Percentiles rank a stretch among this genome's conserved stretches.
phyloP scores from a whole-genome alignment of 371 early-diverging fungal species.

The Apophysomyces sp. region DNA sequence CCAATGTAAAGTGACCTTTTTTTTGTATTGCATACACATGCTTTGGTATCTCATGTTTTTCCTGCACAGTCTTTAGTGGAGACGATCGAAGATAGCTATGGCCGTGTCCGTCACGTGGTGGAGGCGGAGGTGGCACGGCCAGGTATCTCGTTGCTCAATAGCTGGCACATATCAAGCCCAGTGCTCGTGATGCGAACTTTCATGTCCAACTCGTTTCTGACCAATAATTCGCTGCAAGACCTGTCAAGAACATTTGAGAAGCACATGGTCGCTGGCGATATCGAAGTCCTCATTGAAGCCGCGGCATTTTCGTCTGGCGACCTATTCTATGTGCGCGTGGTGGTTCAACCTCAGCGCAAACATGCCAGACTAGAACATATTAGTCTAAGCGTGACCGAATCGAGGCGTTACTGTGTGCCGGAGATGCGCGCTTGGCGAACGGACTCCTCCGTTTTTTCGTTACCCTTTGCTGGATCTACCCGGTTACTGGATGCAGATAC shows the following conservation, averaged over 20 bases:
- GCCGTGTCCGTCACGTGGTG: constrained; percentile 36
- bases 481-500: constrained; percentile 24
- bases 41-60: constrained; percentile 2
- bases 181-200: constrained; percentile 37
- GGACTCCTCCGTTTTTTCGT: constrained; percentile 17
- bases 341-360: constrained; percentile 39
- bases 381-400: constrained; percentile 30
- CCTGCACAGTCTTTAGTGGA: constrained; percentile 34
- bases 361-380: constrained; percentile 33
- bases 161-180: constrained; percentile 27
- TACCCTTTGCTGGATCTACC: constrained; percentile 31
- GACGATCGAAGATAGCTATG: constrained; percentile 43
- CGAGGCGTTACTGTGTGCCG: constrained; percentile 27
- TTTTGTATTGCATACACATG: not conserved
- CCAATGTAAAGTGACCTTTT: constrained; percentile 28
- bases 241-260: constrained; percentile 42
- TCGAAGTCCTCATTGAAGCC: constrained; percentile 39
- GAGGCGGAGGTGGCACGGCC: constrained; percentile 39
- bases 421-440: constrained; percentile 35
- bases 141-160: constrained; percentile 30
- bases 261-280: constrained; percentile 26
- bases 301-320: constrained; percentile 47
- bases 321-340: constrained; percentile 32
- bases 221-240: constrained; percentile 37
- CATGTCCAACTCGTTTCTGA: constrained; percentile 41